phyloP scores from a whole-genome alignment of 164 flowering plant species.

The Tetracentron sinense region DNA sequence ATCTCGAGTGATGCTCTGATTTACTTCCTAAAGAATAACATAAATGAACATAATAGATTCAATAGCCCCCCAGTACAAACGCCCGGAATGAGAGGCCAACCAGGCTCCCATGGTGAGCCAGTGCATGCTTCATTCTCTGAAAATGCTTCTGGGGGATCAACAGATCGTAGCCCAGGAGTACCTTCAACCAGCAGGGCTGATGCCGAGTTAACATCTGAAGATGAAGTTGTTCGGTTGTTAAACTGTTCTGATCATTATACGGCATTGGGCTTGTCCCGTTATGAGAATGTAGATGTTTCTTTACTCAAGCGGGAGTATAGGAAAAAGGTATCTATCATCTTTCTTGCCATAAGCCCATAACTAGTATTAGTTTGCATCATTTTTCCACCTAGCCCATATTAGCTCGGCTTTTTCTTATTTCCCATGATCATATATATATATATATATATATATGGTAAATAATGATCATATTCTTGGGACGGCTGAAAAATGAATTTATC shows the following conservation, averaged over 20 bases:
- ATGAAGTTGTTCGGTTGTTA: constrained; percentile 81
- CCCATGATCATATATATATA: too few relatives aligned
- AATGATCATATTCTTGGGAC: too few relatives aligned
- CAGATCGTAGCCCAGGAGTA: constrained; percentile 61
- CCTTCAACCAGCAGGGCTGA: constrained; percentile 91
- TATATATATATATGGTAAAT: too few relatives aligned
- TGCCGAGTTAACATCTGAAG: constrained; percentile 78
- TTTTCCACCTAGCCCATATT: not conserved
- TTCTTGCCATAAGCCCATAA: not conserved
- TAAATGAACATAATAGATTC: constrained; percentile 47
- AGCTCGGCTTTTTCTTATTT: not conserved
- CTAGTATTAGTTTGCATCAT: not conserved
- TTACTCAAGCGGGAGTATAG: constrained; percentile 80
- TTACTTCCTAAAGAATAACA: constrained; percentile 57
- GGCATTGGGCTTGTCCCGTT: constrained; percentile 76
- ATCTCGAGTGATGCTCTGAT: constrained; percentile 81
- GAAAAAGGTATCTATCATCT: constrained; percentile 56
- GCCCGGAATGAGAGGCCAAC: constrained; percentile 36
- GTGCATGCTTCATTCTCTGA: constrained; percentile 41
- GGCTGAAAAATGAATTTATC: not conserved
- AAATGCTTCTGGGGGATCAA: constrained; percentile 35
- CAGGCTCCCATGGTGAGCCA: constrained; percentile 35
- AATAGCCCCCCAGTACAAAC: constrained; percentile 38
- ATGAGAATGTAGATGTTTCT: constrained; percentile 60
- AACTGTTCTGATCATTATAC: constrained; percentile 86